These are phyloP conservation scores for Coccomyxa sp. DNA, from an alignment of 139 green algal species.

Conservation along the genomic window DNA sequence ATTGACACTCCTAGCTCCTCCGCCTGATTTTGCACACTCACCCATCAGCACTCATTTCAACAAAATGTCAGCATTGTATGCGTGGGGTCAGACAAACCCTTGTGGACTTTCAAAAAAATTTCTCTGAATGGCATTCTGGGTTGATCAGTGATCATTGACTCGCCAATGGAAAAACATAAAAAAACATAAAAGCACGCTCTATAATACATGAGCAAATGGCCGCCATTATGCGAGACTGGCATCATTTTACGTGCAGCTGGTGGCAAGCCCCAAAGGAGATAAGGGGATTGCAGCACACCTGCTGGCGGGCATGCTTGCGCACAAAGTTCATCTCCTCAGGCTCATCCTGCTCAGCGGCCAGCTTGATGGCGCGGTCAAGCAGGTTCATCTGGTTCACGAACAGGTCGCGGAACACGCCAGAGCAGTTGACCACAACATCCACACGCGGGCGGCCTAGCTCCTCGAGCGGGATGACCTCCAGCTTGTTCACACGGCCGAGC, in stretches of 20 bases:
- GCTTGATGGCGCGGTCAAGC: conserved; percentile 95
- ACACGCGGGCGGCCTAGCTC: conserved; percentile 93
- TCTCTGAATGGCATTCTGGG: no score
- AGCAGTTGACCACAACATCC: conserved; percentile 99
- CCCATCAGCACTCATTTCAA: not conserved
- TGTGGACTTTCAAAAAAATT: no score
- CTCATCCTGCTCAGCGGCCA: conserved; percentile 97
- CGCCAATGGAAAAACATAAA: no score
- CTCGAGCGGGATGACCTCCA: conserved; percentile 97
- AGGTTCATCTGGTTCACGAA: conserved; percentile 99
- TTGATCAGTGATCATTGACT: no score
- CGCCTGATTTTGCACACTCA: conserved; percentile 47
- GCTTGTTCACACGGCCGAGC: conserved; percentile 98
- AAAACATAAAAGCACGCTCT: no score
- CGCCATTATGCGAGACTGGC: no score
- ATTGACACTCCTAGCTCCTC: conserved; percentile 80
- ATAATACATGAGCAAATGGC: no score
- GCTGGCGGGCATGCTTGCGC: conserved; percentile 94
- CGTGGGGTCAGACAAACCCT: no score
- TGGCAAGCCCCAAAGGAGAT: no score
- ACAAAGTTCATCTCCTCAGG: conserved; percentile 99
- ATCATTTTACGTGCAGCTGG: no score
- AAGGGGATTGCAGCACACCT: conserved; percentile 14
- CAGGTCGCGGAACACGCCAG: conserved; percentile 97
- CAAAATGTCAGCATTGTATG: no score